Conservation (phyloP, 441 rosid genomes). For the Pelargonium cotyledonis region DNA sequence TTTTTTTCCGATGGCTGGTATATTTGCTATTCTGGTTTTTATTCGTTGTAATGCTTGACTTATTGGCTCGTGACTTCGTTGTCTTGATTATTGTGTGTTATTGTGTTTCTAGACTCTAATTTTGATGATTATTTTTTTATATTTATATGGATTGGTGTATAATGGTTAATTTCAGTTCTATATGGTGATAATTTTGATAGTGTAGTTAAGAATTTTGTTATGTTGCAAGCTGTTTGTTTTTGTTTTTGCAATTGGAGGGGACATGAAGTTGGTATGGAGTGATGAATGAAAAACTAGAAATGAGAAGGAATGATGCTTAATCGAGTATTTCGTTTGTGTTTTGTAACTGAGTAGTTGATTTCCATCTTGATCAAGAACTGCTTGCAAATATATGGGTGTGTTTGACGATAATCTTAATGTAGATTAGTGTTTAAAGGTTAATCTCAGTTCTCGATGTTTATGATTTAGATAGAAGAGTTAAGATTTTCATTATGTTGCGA, state of each 20-base stretch:
- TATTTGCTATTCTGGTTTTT: background rate
- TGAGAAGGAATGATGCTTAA: background rate
- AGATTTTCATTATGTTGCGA: background rate
- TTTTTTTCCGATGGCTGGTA: background rate
- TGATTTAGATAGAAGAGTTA: background rate
- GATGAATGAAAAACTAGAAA: background rate
- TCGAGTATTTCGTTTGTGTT: background rate
- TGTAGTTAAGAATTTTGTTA: background rate
- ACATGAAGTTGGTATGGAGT: background rate
- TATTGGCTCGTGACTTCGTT: background rate
- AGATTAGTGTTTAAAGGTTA: background rate
- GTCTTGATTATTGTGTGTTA: background rate
- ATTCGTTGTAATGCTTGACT: background rate
- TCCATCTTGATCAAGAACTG: conserved; percentile 3
- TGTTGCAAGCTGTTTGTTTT: background rate
- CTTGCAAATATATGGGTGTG: no score
- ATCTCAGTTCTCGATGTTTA: background rate
- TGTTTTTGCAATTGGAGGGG: background rate
- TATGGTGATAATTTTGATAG: no score
- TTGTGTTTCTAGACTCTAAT: background rate
- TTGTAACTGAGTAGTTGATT: background rate
- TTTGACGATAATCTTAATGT: background rate
- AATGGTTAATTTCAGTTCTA: no score
- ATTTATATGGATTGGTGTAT: background rate
- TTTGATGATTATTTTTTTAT: background rate